Evolutionary conservation across 2,329 filamentous ascomycete genomes (phyloP).

Genomic region (Aspergillus alliaceus): DNA sequence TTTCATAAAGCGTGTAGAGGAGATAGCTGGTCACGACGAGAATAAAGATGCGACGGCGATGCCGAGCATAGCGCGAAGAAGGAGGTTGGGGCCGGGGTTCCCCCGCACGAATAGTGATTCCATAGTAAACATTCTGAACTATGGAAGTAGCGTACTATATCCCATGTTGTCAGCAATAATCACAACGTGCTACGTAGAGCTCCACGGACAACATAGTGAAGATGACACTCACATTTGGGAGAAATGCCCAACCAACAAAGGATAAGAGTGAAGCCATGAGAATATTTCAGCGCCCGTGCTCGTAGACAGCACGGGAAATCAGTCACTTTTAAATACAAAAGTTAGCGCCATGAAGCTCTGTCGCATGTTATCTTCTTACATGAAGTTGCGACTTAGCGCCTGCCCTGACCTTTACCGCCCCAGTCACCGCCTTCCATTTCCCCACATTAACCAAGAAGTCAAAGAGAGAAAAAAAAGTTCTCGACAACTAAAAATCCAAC

Average conservation of each 20-base stretch:
- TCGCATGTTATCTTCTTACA: conserved; percentile 1
- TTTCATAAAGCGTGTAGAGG: conserved; percentile 88
- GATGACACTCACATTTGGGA: conserved; percentile 55
- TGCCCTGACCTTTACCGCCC: conserved; percentile 10
- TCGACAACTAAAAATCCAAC: conserved; percentile 5
- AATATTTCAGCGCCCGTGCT: conserved; percentile 6
- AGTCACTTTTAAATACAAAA: neutral
- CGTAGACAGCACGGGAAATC: neutral
- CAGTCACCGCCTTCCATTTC: conserved; percentile 13
- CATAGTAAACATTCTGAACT: conserved; percentile 80
- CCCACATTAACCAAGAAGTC: conserved; percentile 15
- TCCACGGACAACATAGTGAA: neutral
- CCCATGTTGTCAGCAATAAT: conserved; percentile 9
- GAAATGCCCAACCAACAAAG: conserved; percentile 61
- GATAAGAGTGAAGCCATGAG: conserved; percentile 52
- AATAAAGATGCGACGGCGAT: conserved; percentile 81
- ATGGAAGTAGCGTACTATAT: conserved; percentile 72
- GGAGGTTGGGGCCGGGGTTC: conserved; percentile 70
- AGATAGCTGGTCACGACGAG: conserved; percentile 82
- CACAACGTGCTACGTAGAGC: neutral
- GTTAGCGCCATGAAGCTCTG: neutral
- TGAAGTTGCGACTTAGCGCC: conserved; percentile 1
- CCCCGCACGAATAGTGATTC: conserved; percentile 84
- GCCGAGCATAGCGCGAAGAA: conserved; percentile 67
- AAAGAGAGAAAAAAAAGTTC: conserved; percentile 31